A percentile compares a stretch with the other conserved stretches of the same genome.
Conservation (phyloP, 2,329 filamentous ascomycete species). For the Hymenoscyphus infarciens region DNA sequence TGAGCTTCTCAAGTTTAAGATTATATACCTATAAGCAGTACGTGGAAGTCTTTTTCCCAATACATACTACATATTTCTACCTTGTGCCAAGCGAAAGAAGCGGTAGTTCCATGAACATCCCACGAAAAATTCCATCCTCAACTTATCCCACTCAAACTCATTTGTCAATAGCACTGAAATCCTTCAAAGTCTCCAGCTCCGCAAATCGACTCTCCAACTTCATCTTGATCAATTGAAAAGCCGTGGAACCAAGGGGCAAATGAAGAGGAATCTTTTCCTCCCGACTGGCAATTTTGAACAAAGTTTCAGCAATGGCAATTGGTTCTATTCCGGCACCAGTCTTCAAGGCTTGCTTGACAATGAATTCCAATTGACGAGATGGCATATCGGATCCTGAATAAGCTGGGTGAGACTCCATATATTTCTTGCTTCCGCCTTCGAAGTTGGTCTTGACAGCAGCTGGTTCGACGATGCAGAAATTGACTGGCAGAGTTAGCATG, state of each 20-base stretch:
- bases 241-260: slow-evolving; percentile 25
- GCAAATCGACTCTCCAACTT: slow-evolving; percentile 22
- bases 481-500: slow-evolving; percentile 41
- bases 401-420: slow-evolving; percentile 25
- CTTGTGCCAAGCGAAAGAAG: too few species aligned
- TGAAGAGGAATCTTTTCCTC: slow-evolving; percentile 28
- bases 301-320: slow-evolving; percentile 22
- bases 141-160: not conserved
- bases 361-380: slow-evolving; percentile 29
- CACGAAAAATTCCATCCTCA: too few species aligned
- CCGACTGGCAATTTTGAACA: slow-evolving; percentile 26
- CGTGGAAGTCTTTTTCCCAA: too few species aligned
- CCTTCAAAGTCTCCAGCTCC: slow-evolving; percentile 24
- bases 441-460: slow-evolving; percentile 42
- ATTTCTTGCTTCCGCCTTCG: slow-evolving; percentile 37
- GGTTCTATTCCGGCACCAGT: slow-evolving; percentile 26
- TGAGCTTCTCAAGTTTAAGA: too few species aligned
- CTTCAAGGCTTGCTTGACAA: slow-evolving; percentile 23
- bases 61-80: too few species aligned
- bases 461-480: slow-evolving; percentile 41
- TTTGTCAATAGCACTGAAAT: slow-evolving; percentile 18
- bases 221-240: slow-evolving; percentile 27
- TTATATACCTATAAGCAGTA: too few species aligned
- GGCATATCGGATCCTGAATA: slow-evolving; percentile 35
- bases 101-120: too few species aligned